These are phyloP conservation scores for Tetracladium maxilliforme DNA, from an alignment of 2,329 filamentous ascomycete genomes.

Conservation along the genomic window DNA sequence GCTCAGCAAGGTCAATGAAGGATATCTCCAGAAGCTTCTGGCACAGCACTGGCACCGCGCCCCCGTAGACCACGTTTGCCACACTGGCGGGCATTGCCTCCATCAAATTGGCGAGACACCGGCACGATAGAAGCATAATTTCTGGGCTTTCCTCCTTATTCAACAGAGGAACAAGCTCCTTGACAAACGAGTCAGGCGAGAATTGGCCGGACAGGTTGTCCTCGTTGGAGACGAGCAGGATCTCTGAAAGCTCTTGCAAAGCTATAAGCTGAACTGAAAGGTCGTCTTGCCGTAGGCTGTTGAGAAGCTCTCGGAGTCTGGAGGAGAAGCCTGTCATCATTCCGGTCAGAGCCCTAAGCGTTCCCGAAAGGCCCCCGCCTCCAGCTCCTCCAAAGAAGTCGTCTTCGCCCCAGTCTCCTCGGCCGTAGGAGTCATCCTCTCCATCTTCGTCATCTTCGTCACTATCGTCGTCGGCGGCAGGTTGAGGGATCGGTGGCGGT, in stretches of 20 bases:
- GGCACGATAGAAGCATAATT: conserved; percentile 91
- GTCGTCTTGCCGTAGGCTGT: conserved; percentile 67
- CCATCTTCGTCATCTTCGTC: conserved; percentile 30
- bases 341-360: conserved; percentile 73
- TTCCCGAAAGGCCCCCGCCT: conserved; percentile 58
- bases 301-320: conserved; percentile 64
- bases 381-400: conserved; percentile 53
- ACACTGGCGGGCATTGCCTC: conserved; percentile 87
- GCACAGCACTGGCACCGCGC: conserved; percentile 85
- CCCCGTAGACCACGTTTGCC: conserved; percentile 93
- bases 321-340: conserved; percentile 80
- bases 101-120: conserved; percentile 94
- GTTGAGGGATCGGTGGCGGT: conserved; percentile 26
- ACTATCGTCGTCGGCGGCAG: conserved; percentile 29
- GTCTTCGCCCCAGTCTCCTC: conserved; percentile 40
- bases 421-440: conserved; percentile 45
- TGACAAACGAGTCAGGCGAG: conserved; percentile 85
- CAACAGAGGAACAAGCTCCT: conserved; percentile 87
- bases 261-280: conserved; percentile 81
- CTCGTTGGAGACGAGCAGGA: conserved; percentile 87
- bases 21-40: conserved; percentile 91
- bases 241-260: conserved; percentile 82
- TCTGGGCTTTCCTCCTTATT: conserved; percentile 87
- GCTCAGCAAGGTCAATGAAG: conserved; percentile 94
- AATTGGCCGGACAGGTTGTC: conserved; percentile 94